Evolutionary conservation across 2,329 filamentous ascomycete species (phyloP).

Genomic region (Fusarium temperatum): DNA sequence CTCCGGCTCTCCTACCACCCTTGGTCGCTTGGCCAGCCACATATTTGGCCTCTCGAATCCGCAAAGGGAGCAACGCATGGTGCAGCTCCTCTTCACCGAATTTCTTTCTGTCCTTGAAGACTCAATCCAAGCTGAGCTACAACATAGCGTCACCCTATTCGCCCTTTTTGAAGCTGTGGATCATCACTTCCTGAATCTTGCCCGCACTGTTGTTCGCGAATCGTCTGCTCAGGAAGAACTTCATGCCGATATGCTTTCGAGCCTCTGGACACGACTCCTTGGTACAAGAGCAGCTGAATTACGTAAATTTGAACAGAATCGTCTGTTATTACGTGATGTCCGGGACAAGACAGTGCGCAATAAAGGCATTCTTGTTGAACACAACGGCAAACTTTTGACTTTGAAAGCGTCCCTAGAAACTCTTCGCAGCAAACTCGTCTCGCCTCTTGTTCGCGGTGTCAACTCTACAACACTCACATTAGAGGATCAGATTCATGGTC

Average conservation of each 20-base stretch:
- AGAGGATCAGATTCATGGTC: constrained; percentile 84
- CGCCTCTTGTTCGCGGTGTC: constrained; percentile 78
- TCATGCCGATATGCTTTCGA: constrained; percentile 82
- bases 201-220: constrained; percentile 85
- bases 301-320: constrained; percentile 94
- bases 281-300: constrained; percentile 78
- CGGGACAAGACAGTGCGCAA: constrained; percentile 85
- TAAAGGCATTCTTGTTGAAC: constrained; percentile 85
- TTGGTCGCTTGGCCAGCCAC: constrained; percentile 74
- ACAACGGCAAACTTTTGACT: constrained; percentile 83
- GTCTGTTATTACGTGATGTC: constrained; percentile 78
- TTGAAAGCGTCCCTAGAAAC: constrained; percentile 88
- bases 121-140: constrained; percentile 84
- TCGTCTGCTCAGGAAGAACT: constrained; percentile 80
- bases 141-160: constrained; percentile 82
- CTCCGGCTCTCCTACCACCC: constrained; percentile 67
- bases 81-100: constrained; percentile 85
- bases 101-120: constrained; percentile 90
- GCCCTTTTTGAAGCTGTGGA: constrained; percentile 93
- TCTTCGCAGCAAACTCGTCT: constrained; percentile 84
- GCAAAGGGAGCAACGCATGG: constrained; percentile 80
- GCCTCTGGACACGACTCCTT: constrained; percentile 86
- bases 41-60: constrained; percentile 83
- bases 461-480: constrained; percentile 76
- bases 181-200: constrained; percentile 87